Evolutionary conservation across 1,139 yeast species (phyloP).

Genomic region (Geotrichum klebahnii): DNA sequence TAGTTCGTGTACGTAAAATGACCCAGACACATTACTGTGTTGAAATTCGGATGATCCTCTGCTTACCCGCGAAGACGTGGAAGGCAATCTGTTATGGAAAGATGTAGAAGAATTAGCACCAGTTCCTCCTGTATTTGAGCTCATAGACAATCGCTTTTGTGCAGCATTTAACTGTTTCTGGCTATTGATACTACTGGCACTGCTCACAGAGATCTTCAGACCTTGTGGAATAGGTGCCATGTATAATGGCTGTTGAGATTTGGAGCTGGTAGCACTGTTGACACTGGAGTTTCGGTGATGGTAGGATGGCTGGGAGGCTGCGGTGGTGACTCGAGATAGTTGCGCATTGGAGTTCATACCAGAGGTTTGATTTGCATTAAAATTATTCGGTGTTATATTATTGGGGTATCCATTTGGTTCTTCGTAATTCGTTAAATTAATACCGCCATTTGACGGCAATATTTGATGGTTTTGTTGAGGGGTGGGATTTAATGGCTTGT

Average conservation of each 20-base stretch:
- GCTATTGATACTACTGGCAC: neutral
- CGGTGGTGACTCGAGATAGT: conserved; percentile 5
- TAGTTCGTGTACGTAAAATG: conserved; percentile 53
- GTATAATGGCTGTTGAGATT: conserved; percentile 1
- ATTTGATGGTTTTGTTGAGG: neutral
- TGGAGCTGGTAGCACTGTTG: neutral
- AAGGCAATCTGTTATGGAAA: conserved; percentile 11
- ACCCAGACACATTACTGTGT: conserved; percentile 33
- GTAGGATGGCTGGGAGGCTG: neutral
- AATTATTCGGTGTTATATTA: neutral
- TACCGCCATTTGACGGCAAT: neutral
- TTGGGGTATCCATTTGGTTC: conserved; percentile 7
- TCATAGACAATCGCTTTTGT: conserved; percentile 5
- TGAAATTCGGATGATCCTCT: conserved; percentile 14
- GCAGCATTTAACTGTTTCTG: conserved; percentile 3
- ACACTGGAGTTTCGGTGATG: conserved; percentile 8
- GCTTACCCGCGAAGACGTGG: conserved; percentile 18
- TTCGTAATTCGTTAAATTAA: conserved; percentile 6
- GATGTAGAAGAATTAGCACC: conserved; percentile 4
- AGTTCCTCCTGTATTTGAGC: neutral
- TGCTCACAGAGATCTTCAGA: neutral
- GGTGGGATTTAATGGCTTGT: neutral
- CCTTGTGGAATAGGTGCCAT: neutral
- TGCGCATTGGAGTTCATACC: conserved; percentile 1
- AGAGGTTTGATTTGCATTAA: neutral